Base-by-base conservation (phyloP, 495 filamentous ascomycete species). In the Penicillium turbatum region DNA sequence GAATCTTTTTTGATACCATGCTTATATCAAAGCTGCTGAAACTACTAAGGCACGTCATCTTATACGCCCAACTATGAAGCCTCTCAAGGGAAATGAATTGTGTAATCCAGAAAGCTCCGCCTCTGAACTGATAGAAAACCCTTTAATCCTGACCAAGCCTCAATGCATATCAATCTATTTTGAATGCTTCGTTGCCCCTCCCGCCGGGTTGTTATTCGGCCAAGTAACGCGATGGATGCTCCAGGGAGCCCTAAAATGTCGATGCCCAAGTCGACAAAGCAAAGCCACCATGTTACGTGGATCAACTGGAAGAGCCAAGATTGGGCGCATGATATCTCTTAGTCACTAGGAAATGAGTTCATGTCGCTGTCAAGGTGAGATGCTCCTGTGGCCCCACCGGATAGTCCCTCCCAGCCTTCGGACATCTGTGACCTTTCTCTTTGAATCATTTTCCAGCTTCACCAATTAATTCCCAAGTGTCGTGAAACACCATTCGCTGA, bases 111-210 rank as follows among this genome's bases (percentile, higher is more conserved):
- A 36, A 9, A 43, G 17, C 49, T 35, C 38, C 10, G 39, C 49
- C 49, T 43, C 37, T 21, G 24, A 12, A 19, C 11, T 34, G 10
- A 16, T 35, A 17, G 15, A 19, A 42, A 12, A 16, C 9, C 13
- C 19, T 17, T 38, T 19, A 6, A 17, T 37, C 7, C 7, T 26
- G n/a, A 16, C 30, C 31, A 43, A 35, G 39, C 19, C 49, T 7
- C 17, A 43, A 26, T 43, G 31, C 38, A 29, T 16, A n/a, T 40
- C 21, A 5, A 36, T 43, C 49, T 35, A 51, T 36, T 51, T 51
- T 13, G 30, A 42, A 39, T 16, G 16, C 3, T 6, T 30, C 6
- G 26, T 6, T 38, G 7, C 35, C 34, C 34, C 13, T 17, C 15
- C 15, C 12, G 13, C 12, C 9, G 10, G 12, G 5, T 5, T 7